Base-by-base conservation (phyloP, 495 filamentous ascomycete species). In the Tetracladium setigerum region DNA sequence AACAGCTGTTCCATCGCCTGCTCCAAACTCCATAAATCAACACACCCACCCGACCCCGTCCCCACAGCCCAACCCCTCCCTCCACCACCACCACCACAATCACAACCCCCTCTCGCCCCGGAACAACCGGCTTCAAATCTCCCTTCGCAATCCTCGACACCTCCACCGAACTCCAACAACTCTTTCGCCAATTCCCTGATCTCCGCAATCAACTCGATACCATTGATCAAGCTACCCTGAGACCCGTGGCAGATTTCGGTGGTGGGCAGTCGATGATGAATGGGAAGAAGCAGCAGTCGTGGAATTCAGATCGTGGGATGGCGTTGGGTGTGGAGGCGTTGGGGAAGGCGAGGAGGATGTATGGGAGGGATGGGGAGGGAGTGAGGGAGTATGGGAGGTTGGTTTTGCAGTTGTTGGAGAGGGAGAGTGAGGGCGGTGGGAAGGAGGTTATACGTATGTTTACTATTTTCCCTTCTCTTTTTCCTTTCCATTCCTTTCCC, bases 1-100 rank as follows among this genome's bases (percentile, higher is more conserved):
- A 27, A 38, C 39, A 89, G 84, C 57, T 89, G 84, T 55, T 87
- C 83, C 1, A 69, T 86, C 38, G 64, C 72, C 18, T 89, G 84
- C 62, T 83, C 76, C 46, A 78, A 75, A 52, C 62, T 70, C 22
- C 84, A 89, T 66, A 82, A 76, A 53, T 55, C 65, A 27, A 70
- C 56, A 47, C 65, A 73, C 48, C 45, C 50, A 33, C 43, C 54
- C 9, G 24, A 61, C 30, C 24, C 50, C 36, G 35, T 40, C 43
- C 37, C 22, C 44, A 30, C 19, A 35, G 12, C 17, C 50, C 41
- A 52, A 41, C 37, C 48, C 33, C 18, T 30, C 33, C 18, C 46
- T 45, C 37, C 43, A 46, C 54, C 37, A 42, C 52, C 19, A 17
- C 34, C 51, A 36, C 44, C 37, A n/a, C 51, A 47, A 39, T 41